Conservation (phyloP, 2,329 filamentous ascomycete genomes). For the Fusarium sp. region DNA sequence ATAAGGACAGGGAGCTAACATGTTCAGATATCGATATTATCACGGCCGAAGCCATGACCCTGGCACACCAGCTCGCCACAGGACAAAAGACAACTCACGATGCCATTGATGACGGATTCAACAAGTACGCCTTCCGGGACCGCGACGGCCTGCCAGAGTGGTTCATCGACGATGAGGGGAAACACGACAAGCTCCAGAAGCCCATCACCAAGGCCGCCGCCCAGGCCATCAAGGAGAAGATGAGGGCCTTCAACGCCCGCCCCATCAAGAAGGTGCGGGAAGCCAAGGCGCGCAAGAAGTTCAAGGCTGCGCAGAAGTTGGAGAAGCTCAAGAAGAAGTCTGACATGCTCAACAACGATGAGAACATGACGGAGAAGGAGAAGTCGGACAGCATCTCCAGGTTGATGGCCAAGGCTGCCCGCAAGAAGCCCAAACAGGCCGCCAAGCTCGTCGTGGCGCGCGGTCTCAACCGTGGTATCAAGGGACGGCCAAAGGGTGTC, state of each 20-base stretch:
- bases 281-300: constrained; percentile 95
- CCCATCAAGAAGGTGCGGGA: constrained; percentile 99
- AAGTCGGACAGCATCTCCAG: constrained; percentile 87
- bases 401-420: constrained; percentile 82
- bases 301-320: constrained; percentile 88
- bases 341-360: constrained; percentile 87
- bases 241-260: constrained; percentile 90
- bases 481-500: constrained; percentile 87
- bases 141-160: constrained; percentile 93
- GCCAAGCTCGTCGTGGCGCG: constrained; percentile 90
- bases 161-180: constrained; percentile 93
- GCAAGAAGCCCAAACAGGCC: constrained; percentile 86
- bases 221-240: constrained; percentile 92
- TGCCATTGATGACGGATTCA: constrained; percentile 90
- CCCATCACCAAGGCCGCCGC: constrained; percentile 94
- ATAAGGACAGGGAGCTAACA: constrained; percentile 5
- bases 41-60: constrained; percentile 98
- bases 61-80: constrained; percentile 90
- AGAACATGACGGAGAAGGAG: constrained; percentile 94
- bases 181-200: constrained; percentile 84
- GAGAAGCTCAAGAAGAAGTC: constrained; percentile 98
- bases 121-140: constrained; percentile 91
- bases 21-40: constrained; percentile 89
- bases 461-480: constrained; percentile 85
- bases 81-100: constrained; percentile 84